Base-by-base conservation (phyloP, 148 eudicot species). In the Vaccinium myrtillus region DNA sequence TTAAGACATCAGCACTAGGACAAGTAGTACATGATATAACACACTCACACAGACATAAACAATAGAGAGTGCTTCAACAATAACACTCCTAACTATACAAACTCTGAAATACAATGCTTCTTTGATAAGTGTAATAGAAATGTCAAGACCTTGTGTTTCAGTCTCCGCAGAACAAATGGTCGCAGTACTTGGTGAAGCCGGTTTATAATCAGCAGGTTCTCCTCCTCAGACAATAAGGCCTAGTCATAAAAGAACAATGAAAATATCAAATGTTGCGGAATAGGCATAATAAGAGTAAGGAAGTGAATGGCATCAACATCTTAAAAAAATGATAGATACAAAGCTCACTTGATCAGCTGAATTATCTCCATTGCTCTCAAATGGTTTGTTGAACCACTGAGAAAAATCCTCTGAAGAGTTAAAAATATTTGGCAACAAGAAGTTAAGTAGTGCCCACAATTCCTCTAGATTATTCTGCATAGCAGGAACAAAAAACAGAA, bases 171-270 rank as follows among this genome's bases (percentile, higher is more conserved):
- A 65, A 97, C 99, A 92, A 97, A 97, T 82, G 99, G 99, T n/a
- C 99, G 95, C 85, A 97, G 90, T 91, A 97, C 99, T 95, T 97
- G 99, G 88, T 97, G 99, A 87, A 97, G 96, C 81, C 99, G 99
- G 65, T 97, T 97, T 71, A 97, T 97, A 87, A 97, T 94, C 88
- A 97, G 89, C 67, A 97, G 93, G 91, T 97, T 97, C 89, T 97
- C 99, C 89, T 97, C 99, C 90, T 97, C 99, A 10, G 99, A 97
- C 46, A 97, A 91, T 80, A 97, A 86, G 71, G 96, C 95, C 99
- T 97, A 86, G 69, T 54, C 59, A 83, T 61, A 81, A 39, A 81
- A 84, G 65, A 88, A 48, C 71, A 59, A 70, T 12, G 63, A 73
- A 5, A 71, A 23, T 36, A 63, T 75, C 71, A 84, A 12, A 76